phyloP scores from a whole-genome alignment of 345 rosid species.

The Eucalyptus paniculata region DNA sequence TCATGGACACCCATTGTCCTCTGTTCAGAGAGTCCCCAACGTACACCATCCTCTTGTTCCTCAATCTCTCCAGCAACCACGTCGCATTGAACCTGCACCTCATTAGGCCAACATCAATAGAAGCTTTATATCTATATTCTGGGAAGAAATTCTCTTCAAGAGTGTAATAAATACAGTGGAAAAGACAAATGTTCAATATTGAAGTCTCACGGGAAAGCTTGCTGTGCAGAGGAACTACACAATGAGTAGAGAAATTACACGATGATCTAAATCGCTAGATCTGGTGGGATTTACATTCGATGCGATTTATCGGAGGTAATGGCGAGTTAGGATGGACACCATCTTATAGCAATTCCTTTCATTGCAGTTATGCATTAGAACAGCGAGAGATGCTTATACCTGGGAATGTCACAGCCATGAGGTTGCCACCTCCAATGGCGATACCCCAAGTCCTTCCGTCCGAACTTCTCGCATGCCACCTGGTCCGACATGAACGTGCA shows the following conservation, averaged over 20 bases:
- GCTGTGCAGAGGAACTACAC: not conserved
- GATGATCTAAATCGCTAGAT: not conserved
- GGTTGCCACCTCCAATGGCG: slow-evolving; percentile 94
- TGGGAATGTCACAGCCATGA: slow-evolving; percentile 67
- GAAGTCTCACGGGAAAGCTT: not conserved
- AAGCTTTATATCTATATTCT: not conserved
- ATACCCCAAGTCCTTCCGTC: slow-evolving; percentile 53
- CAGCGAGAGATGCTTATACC: slow-evolving; percentile 17
- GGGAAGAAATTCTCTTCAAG: not conserved
- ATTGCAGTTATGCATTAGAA: not conserved
- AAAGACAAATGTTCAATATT: not conserved
- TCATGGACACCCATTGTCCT: slow-evolving; percentile 89
- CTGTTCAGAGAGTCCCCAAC: slow-evolving; percentile 90
- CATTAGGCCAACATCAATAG: not conserved
- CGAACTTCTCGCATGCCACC: slow-evolving; percentile 76
- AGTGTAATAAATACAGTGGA: not conserved
- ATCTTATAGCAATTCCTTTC: not conserved
- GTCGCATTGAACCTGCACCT: slow-evolving; percentile 69
- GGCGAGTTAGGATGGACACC: not conserved
- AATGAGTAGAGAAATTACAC: not conserved
- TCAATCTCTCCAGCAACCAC: slow-evolving; percentile 58
- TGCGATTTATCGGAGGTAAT: not conserved
- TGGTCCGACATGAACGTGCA: slow-evolving; percentile 74
- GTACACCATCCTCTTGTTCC: slow-evolving; percentile 78
- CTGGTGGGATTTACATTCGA: not conserved